phyloP scores from a whole-genome alignment of 2,329 filamentous ascomycete species.

The Diaporthe citriasiana region DNA sequence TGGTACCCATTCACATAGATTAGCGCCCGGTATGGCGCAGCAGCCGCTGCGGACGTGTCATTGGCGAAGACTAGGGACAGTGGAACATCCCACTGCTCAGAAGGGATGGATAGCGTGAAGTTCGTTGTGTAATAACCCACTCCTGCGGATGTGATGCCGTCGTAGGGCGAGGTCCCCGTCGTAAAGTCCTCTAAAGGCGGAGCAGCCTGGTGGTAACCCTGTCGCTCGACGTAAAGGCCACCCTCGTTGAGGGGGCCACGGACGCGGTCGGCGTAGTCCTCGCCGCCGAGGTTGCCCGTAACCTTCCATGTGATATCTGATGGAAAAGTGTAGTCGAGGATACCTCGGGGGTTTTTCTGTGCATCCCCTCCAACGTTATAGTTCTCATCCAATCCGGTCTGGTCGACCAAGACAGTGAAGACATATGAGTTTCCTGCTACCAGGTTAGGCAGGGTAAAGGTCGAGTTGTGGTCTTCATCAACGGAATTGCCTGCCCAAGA shows the following conservation, averaged over 20 bases:
- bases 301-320: conserved; percentile 71
- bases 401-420: conserved; percentile 77
- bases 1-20: conserved; percentile 81
- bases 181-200: conserved; percentile 61
- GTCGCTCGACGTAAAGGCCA: conserved; percentile 67
- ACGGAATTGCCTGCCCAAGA: conserved; percentile 70
- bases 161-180: conserved; percentile 50
- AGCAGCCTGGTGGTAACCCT: conserved; percentile 68
- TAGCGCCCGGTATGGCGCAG: conserved; percentile 65
- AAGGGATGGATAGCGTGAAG: conserved; percentile 67
- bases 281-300: conserved; percentile 73
- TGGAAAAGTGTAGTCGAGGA: conserved; percentile 68
- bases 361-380: conserved; percentile 67
- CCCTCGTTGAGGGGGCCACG: conserved; percentile 75
- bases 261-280: conserved; percentile 67
- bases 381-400: conserved; percentile 77
- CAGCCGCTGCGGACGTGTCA: conserved; percentile 47
- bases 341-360: conserved; percentile 71
- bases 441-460: conserved; percentile 68
- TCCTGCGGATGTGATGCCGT: conserved; percentile 60
- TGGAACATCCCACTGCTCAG: conserved; percentile 67
- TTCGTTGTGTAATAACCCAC: conserved; percentile 69
- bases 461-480: conserved; percentile 63
- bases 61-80: conserved; percentile 67
- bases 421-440: conserved; percentile 66